Evolutionary conservation across 495 filamentous ascomycete genomes (phyloP), one percentile per base, ranked within the genome.

Genomic region (Penicillium daleae): DNA sequence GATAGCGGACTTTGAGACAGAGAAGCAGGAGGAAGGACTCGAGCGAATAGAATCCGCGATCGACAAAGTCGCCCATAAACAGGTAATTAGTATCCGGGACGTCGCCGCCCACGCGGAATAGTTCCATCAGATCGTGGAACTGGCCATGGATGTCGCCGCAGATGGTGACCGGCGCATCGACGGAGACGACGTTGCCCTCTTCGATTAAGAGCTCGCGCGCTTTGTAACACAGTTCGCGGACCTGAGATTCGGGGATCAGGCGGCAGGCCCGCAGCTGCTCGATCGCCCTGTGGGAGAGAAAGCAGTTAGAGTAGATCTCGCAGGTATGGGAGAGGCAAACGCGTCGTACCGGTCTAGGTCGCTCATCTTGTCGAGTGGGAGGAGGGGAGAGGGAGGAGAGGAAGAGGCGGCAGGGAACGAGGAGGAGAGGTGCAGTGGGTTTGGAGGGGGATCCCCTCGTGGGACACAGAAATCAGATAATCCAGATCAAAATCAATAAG

Each of bases 21-120:
- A 99, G 86, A 27, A 99, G 89, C 33, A 99, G 88, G 53, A 96
- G 89, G 74, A 99, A 96, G 29, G 93, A 92, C 79, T 99, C 95
- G 56, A 99, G 86, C 1, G 92, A 97, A 83, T 97, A 99, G 82
- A 97, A 99, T 52, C 95, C 95, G 61, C 95, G 91, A 76, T 99
- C 95, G 66, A 99, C 95, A 63, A 97, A 99, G 74, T 99, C 95
- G 73, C 95, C 93, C 93, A 97, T 97, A 79, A 99, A 99, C 0
- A 99, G 87, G 75, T 99, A 99, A 73, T 97, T 97, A 22, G 95
- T 99, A 68, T 99, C 95, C 19, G 95, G 95, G 2, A 95, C 91
- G 70, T 96, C 92, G 37, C 95, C 95, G 58, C 95, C 95, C 15
- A 98, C 93, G 51, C 93, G 87, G 75, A 99, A 99, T 19, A 99